Percentiles rank a stretch among this genome's conserved stretches.
phyloP scores from a whole-genome alignment of 768 basidiomycete species.

The Lactarius sp. region DNA sequence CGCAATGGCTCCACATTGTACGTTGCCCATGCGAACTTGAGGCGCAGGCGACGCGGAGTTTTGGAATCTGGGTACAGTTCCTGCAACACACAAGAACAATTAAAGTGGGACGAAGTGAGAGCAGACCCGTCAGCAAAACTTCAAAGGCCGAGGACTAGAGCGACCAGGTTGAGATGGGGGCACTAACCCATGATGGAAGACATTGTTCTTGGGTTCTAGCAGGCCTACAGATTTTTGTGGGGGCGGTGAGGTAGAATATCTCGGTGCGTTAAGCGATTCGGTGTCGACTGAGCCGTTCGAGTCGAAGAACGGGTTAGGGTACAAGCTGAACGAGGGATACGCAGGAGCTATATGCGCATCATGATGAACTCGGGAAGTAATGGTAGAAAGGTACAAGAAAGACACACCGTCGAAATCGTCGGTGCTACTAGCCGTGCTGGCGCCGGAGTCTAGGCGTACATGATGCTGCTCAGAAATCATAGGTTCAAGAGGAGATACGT shows the following conservation, averaged over 20 bases:
- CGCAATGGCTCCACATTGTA: slow-evolving; percentile 86
- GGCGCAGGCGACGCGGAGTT: slow-evolving; percentile 74
- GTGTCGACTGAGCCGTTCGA: slow-evolving; percentile 40
- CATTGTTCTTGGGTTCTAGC: slow-evolving; percentile 53
- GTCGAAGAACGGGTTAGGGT: slow-evolving; percentile 29
- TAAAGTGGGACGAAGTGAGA: slow-evolving; percentile 1
- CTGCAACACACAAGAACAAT: slow-evolving; percentile 34
- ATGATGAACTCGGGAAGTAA: slow-evolving; percentile 32
- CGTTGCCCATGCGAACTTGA: slow-evolving; percentile 62
- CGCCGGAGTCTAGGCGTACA: slow-evolving; percentile 58
- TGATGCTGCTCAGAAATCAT: slow-evolving; percentile 48
- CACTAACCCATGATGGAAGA: slow-evolving; percentile 70
- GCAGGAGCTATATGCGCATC: slow-evolving; percentile 32
- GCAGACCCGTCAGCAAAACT: slow-evolving; percentile 20
- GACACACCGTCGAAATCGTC: slow-evolving; percentile 39
- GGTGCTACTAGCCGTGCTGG: slow-evolving; percentile 46
- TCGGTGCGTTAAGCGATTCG: slow-evolving; percentile 36
- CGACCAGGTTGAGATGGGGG: background rate
- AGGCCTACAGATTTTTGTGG: slow-evolving; percentile 51
- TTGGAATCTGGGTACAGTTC: slow-evolving; percentile 75
- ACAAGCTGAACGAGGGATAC: slow-evolving; percentile 61
- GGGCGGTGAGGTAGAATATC: slow-evolving; percentile 34
- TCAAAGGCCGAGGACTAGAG: background rate
- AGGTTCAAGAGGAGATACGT: slow-evolving; percentile 50
- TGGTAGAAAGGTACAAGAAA: background rate